These are phyloP conservation scores for Tuber microsphaerosporum DNA, from an alignment of 495 filamentous ascomycete genomes.

Conservation along the genomic window DNA sequence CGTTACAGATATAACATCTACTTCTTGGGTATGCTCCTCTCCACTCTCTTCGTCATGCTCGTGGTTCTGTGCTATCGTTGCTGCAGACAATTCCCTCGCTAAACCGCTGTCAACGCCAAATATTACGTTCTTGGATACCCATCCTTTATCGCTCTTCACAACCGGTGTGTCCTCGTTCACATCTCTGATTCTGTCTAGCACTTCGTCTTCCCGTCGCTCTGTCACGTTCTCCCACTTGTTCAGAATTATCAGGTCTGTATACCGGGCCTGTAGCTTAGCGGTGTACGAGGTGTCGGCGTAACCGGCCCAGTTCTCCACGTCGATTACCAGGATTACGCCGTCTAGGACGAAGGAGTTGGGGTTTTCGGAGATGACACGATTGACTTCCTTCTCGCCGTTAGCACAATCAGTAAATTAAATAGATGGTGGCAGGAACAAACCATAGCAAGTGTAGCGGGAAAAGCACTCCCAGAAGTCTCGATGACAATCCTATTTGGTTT, in stretches of 20 bases:
- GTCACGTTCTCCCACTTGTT: conserved; percentile 85
- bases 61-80: conserved; percentile 20
- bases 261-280: conserved; percentile 74
- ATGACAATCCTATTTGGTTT: conserved; percentile 79
- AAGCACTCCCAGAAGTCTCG: conserved; percentile 83
- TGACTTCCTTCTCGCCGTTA: conserved; percentile 52
- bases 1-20: conserved; percentile 77
- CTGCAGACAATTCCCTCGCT: conserved; percentile 21
- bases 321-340: conserved; percentile 85
- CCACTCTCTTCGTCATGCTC: conserved; percentile 46
- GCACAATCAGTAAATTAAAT: conserved; percentile 1
- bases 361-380: conserved; percentile 62
- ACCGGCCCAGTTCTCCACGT: conserved; percentile 94
- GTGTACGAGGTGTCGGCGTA: conserved; percentile 85
- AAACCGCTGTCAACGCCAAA: conserved; percentile 76
- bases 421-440: conserved; percentile 34
- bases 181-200: conserved; percentile 76
- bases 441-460: conserved; percentile 84
- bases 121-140: conserved; percentile 66
- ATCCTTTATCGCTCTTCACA: conserved; percentile 72
- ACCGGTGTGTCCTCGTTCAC: conserved; percentile 71
- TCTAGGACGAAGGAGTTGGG: conserved; percentile 65
- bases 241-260: conserved; percentile 87
- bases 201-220: conserved; percentile 70
- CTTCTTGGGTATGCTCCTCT: conserved; percentile 67